phyloP scores from a whole-genome alignment of 805 yeast species.

The Candida dajiaensis region DNA sequence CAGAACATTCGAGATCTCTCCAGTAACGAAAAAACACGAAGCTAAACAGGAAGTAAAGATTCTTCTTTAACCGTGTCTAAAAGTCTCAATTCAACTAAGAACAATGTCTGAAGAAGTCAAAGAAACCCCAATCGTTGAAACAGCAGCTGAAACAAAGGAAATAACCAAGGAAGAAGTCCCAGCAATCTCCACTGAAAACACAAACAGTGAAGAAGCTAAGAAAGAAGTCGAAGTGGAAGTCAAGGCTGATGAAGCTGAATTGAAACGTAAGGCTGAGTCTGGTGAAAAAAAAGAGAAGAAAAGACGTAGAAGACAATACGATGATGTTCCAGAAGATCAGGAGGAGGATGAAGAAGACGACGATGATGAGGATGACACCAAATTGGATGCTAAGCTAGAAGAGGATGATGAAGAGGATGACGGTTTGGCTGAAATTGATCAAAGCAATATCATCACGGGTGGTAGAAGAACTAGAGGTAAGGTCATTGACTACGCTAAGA shows the following conservation, averaged over 20 bases:
- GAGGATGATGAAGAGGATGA: constrained; percentile 66
- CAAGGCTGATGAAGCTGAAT: constrained; percentile 12
- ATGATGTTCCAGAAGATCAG: constrained; percentile 53
- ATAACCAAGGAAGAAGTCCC: constrained; percentile 13
- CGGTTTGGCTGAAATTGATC: constrained; percentile 73
- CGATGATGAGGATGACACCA: constrained; percentile 44
- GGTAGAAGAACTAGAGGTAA: constrained; percentile 91
- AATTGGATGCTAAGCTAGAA: constrained; percentile 34
- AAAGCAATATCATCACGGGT: constrained; percentile 73
- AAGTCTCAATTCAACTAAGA: neutral
- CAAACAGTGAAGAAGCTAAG: constrained; percentile 5
- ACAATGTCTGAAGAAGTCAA: constrained; percentile 25
- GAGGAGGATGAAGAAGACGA: constrained; percentile 41
- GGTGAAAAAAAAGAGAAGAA: constrained; percentile 38
- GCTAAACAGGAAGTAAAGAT: too few species aligned
- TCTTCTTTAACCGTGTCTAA: neutral
- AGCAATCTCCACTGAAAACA: neutral
- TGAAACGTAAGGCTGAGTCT: constrained; percentile 22
- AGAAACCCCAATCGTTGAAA: constrained; percentile 6
- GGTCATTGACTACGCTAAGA: constrained; percentile 77
- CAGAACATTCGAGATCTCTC: too few species aligned
- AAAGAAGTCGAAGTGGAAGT: constrained; percentile 16
- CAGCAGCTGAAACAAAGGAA: constrained; percentile 7
- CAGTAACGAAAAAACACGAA: neutral
- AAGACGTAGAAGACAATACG: constrained; percentile 55